Evolutionary conservation across 768 basidiomycete genomes (phyloP), one percentile per base, ranked within the genome.

Genomic region (Auricularia auricula-judae): DNA sequence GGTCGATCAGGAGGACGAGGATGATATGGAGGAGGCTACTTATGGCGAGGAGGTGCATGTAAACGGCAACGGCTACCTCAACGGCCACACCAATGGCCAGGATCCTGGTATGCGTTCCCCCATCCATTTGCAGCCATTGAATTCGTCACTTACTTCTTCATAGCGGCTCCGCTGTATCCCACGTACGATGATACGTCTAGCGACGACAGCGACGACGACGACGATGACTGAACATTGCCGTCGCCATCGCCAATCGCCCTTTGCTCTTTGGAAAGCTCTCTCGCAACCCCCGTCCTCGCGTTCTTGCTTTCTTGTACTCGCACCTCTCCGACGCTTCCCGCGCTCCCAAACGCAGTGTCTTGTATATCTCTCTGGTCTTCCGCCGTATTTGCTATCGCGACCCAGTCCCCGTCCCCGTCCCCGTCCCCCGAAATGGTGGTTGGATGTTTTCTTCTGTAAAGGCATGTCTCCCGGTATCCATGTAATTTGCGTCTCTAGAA

Each of bases 121-220:
- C 39, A 42, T 14, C 39, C 39, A 14, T 14, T 29, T 29, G 29
- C 39, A 42, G 4, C 8, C 2, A 7, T 7, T 42, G 8, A 7
- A 14, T 4, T 0, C 39, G 3, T 18, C 47, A 51, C 18, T 18
- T 10, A 18, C 11, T 3, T 14, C 47, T 8, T 10, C 18, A 18
- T 18, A 51, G 47, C 47, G 4, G 47, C 47, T 14, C 39, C 39
- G 39, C 39, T 42, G 5, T 51, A 51, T 21, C 47, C 47, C 18
- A 21, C 21, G 10, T 51, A 83, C 62, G 82, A 81, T 47, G 82
- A 79, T 64, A 79, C 79, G 18, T 80, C 80, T 8, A 84, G 82
- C 66, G 79, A 83, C 34, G 82, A 84, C 2, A 82, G 79, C 68
- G 83, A 84, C 65, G 81, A 82, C 62, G 79, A 82, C 66, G 82